Conservation (phyloP, 768 basidiomycete species). For the Lentinula aciculospora region DNA sequence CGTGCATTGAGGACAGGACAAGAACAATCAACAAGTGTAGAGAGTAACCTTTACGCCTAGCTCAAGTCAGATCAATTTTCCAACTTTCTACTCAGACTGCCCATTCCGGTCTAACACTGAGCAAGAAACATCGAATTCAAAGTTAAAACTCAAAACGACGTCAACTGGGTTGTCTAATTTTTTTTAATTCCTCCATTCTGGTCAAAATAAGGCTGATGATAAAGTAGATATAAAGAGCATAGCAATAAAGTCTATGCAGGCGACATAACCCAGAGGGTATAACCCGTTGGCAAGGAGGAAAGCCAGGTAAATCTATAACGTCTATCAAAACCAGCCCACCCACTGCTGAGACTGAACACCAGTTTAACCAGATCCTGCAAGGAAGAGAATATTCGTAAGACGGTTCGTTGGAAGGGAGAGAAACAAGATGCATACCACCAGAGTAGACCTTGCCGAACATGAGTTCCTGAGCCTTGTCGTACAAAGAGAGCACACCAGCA, state of each 20-base stretch:
- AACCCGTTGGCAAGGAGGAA: neutral
- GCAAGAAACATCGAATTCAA: too few relatives aligned
- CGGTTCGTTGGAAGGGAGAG: neutral
- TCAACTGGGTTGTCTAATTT: neutral
- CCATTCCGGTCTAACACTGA: too few relatives aligned
- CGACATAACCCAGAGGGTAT: neutral
- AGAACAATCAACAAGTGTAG: too few relatives aligned
- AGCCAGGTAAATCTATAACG: neutral
- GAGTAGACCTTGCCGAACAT: conserved; percentile 99
- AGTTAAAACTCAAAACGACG: too few relatives aligned
- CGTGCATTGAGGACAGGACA: too few relatives aligned
- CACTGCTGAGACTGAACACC: neutral
- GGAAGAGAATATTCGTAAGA: conserved; percentile 5
- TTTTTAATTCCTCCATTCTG: conserved; percentile 2
- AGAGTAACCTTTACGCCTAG: too few relatives aligned
- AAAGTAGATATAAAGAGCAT: conserved; percentile 3
- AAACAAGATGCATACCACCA: conserved; percentile 56
- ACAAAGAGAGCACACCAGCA: conserved; percentile 98
- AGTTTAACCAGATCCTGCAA: conserved; percentile 42
- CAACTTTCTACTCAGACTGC: too few relatives aligned
- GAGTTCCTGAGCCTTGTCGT: conserved; percentile 96
- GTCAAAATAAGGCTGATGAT: neutral
- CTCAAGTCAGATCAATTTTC: too few relatives aligned
- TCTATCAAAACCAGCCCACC: neutral
- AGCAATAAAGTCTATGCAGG: neutral